phyloP scores from a whole-genome alignment of 176 grass and related monocot species.

The Lolium perenne region DNA sequence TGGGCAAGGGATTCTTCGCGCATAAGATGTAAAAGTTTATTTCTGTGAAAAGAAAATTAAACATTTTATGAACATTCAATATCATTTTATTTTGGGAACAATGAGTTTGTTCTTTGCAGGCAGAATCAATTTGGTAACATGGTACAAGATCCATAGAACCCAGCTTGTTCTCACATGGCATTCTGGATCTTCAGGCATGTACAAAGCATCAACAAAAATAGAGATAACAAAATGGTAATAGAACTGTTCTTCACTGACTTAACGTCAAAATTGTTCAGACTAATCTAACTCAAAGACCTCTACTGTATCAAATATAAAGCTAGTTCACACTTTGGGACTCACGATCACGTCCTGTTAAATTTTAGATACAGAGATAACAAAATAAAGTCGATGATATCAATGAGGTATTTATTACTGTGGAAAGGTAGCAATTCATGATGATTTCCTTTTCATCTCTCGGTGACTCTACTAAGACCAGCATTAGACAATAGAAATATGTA shows the following conservation, averaged over 20 bases:
- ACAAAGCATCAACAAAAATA: not conserved
- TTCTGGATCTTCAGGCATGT: conserved; percentile 2
- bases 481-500: not conserved
- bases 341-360: not conserved
- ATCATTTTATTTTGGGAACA: not conserved
- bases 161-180: not conserved
- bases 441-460: not conserved
- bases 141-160: conserved; percentile 1
- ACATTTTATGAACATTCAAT: conserved; percentile 24
- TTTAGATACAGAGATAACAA: not conserved
- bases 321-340: not conserved
- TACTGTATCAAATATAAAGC: not conserved
- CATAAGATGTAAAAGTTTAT: conserved; percentile 10
- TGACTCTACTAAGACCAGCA: not conserved
- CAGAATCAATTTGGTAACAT: not conserved
- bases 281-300: conserved; percentile 3
- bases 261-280: not conserved
- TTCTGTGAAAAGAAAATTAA: not conserved
- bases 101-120: not conserved
- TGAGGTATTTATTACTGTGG: not conserved
- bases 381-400: conserved; percentile 25
- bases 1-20: not conserved
- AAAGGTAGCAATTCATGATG: not conserved
- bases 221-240: conserved; percentile 15
- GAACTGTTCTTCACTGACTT: not conserved